These are phyloP conservation scores for Serendipita sp. DNA, from an alignment of 768 basidiomycete species.

Conservation along the genomic window DNA sequence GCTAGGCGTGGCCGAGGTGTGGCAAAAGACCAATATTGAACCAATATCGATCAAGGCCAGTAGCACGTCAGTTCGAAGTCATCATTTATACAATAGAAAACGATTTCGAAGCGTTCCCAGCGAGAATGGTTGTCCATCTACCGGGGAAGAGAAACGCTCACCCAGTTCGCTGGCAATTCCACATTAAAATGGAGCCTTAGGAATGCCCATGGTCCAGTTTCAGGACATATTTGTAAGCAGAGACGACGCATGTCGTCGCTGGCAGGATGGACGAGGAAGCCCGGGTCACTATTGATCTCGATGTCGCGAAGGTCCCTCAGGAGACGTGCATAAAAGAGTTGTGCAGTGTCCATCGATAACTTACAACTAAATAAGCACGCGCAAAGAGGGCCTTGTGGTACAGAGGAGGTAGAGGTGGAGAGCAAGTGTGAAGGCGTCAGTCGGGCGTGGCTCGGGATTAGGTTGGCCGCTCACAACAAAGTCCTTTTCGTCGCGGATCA, in stretches of 20 bases:
- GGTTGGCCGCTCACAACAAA: no score
- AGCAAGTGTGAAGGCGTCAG: no score
- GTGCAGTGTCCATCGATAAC: background rate
- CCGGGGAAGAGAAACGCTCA: background rate
- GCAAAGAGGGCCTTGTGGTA: no score
- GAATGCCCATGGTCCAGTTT: background rate
- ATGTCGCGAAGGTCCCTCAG: background rate
- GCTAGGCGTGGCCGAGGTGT: background rate
- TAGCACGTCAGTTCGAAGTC: background rate
- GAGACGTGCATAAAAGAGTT: background rate
- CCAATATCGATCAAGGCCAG: background rate
- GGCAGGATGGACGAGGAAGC: background rate
- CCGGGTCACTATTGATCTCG: background rate
- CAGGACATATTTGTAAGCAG: background rate
- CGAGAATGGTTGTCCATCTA: background rate
- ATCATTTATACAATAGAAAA: background rate
- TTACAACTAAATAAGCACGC: no score
- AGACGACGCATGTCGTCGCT: constrained; percentile 1
- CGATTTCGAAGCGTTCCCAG: background rate
- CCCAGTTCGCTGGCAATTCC: constrained; percentile 3
- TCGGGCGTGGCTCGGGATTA: no score
- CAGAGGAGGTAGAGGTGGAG: no score
- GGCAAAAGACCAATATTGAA: constrained; percentile 1
- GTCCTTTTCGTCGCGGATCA: no score
- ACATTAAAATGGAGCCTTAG: background rate